Evolutionary conservation across 306 rosid species (phyloP).

Genomic region (Senna tora): DNA sequence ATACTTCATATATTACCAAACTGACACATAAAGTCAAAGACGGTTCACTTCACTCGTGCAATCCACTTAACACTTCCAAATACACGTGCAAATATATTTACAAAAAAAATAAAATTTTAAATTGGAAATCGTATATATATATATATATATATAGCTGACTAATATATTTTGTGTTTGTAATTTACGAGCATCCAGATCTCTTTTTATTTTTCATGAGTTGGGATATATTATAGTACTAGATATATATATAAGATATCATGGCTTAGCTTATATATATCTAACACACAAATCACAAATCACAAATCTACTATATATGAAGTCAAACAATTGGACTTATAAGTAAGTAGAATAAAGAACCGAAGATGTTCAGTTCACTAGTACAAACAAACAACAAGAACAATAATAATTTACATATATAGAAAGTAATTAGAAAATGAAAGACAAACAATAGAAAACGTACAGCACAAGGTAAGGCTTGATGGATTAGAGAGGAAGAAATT

Average conservation of each 20-base stretch:
- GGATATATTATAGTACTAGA: too few species aligned
- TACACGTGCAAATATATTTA: not conserved
- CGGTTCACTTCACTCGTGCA: not conserved
- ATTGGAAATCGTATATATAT: slow-evolving; percentile 6
- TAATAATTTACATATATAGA: slow-evolving; percentile 40
- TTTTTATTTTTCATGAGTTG: not conserved
- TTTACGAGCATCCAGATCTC: too few species aligned
- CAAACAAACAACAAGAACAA: not conserved
- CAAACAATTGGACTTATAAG: not conserved
- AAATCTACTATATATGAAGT: too few species aligned
- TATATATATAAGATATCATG: too few species aligned
- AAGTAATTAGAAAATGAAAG: not conserved
- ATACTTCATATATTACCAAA: too few species aligned
- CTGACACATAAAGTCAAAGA: too few species aligned
- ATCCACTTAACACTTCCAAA: slow-evolving; percentile 25
- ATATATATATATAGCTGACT: not conserved
- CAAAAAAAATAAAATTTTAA: slow-evolving; percentile 19
- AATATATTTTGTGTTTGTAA: not conserved
- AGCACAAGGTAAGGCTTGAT: too few species aligned
- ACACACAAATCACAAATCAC: not conserved
- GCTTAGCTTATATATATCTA: too few species aligned
- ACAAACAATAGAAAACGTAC: slow-evolving; percentile 20
- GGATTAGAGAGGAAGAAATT: too few species aligned
- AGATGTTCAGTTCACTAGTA: not conserved
- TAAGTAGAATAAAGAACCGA: slow-evolving; percentile 4